Conservation (phyloP, 2,329 filamentous ascomycete species). For the Plenodomus biglobosus region DNA sequence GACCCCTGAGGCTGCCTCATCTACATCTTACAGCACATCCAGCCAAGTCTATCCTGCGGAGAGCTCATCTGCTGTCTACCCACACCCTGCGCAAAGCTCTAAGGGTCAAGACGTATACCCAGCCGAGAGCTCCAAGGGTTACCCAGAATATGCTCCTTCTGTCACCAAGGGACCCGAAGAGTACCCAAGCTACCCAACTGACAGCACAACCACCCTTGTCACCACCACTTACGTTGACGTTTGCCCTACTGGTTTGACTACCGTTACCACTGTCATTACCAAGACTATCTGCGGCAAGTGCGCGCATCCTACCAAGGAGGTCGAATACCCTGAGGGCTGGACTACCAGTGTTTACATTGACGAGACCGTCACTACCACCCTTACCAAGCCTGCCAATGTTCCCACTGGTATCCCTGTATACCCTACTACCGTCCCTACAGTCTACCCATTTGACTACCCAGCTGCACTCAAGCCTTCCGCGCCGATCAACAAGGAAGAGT, state of each 20-base stretch:
- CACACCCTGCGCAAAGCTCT: conserved; percentile 8
- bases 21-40: conserved; percentile 18
- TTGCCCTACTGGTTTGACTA: conserved; percentile 41
- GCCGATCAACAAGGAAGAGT: conserved; percentile 8
- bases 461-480: conserved; percentile 13
- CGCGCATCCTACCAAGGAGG: conserved; percentile 19
- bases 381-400: conserved; percentile 33
- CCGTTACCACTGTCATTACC: conserved; percentile 34
- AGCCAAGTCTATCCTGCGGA: conserved; percentile 8
- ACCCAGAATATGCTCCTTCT: conserved; percentile 11
- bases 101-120: conserved; percentile 4
- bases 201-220: conserved; percentile 19
- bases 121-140: not conserved
- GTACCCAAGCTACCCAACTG: conserved; percentile 12
- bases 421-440: conserved; percentile 9
- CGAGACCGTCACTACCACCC: conserved; percentile 33
- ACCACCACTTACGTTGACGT: conserved; percentile 40
- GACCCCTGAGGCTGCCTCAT: conserved; percentile 13
- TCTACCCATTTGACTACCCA: conserved; percentile 11
- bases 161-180: conserved; percentile 18
- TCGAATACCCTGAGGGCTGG: conserved; percentile 34
- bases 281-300: conserved; percentile 31
- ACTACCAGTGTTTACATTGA: conserved; percentile 37
- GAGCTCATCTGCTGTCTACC: conserved; percentile 5
- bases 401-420: conserved; percentile 21